These are phyloP conservation scores for Stereum hirsutum DNA, from an alignment of 1,284 basidiomycete species.

Conservation along the genomic window DNA sequence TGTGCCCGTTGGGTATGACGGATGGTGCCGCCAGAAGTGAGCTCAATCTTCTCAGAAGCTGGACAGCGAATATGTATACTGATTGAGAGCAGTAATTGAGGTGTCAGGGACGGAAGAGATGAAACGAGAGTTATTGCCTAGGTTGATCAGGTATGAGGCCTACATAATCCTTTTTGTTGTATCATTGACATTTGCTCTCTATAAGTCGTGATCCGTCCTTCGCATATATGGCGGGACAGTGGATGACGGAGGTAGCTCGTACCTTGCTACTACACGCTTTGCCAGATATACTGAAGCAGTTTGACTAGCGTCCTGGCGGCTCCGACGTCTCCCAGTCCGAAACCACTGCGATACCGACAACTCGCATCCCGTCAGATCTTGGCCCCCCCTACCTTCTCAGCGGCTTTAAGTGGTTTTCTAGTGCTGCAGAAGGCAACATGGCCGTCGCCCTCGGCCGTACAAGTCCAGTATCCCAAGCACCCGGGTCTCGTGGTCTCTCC, in stretches of 20 bases:
- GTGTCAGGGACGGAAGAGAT: slow-evolving; percentile 50
- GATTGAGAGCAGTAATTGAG: slow-evolving; percentile 41
- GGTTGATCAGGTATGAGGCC: slow-evolving; percentile 44
- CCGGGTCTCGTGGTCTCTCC: slow-evolving; percentile 55
- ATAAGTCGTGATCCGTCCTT: slow-evolving; percentile 47
- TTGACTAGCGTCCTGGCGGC: slow-evolving; percentile 56
- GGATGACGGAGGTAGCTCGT: slow-evolving; percentile 65
- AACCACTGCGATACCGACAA: slow-evolving; percentile 42
- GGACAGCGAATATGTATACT: background rate
- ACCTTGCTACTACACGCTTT: background rate
- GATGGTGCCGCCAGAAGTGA: slow-evolving; percentile 60
- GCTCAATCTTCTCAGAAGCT: slow-evolving; percentile 2
- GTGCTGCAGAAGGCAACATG: slow-evolving; percentile 70
- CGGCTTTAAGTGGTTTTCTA: slow-evolving; percentile 82
- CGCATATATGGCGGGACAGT: slow-evolving; percentile 73
- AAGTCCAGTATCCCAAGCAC: slow-evolving; percentile 29
- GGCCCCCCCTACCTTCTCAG: slow-evolving; percentile 50
- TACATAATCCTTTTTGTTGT: background rate
- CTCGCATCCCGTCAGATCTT: slow-evolving; percentile 21
- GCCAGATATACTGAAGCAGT: background rate
- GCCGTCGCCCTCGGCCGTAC: slow-evolving; percentile 69
- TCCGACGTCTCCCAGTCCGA: slow-evolving; percentile 74
- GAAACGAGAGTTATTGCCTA: slow-evolving; percentile 46
- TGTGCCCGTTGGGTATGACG: slow-evolving; percentile 72
- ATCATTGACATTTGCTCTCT: slow-evolving; percentile 1